Evolutionary conservation across 73 alveolate genomes (phyloP).

Genomic region (Paraurostyla sp.): DNA sequence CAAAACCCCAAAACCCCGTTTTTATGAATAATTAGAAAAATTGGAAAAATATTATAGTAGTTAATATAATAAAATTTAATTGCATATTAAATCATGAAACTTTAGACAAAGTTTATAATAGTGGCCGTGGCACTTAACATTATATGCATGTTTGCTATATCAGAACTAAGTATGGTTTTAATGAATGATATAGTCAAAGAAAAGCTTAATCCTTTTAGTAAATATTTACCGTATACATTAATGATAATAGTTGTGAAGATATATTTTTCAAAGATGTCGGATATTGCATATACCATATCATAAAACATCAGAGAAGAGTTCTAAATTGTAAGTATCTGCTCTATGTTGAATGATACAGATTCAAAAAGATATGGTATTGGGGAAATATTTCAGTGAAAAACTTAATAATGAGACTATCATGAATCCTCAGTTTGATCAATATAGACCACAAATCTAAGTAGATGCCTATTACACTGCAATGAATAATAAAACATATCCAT

Average conservation of each 20-base stretch:
- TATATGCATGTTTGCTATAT: too few relatives aligned
- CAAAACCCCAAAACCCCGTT: too few relatives aligned
- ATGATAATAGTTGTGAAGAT: slow-evolving; percentile 5
- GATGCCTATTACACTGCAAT: background rate
- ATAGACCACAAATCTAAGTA: background rate
- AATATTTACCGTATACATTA: background rate
- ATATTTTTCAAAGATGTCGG: slow-evolving; percentile 20
- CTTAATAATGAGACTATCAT: background rate
- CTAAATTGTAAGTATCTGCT: slow-evolving; percentile 1
- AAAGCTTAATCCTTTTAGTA: slow-evolving; percentile 39
- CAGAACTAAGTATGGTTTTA: too few relatives aligned
- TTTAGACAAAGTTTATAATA: too few relatives aligned
- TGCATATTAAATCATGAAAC: too few relatives aligned
- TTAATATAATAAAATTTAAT: too few relatives aligned
- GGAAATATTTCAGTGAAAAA: background rate
- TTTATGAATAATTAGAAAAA: too few relatives aligned
- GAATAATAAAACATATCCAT: background rate
- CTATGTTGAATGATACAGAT: background rate
- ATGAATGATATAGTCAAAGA: background rate
- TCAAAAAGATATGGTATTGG: background rate
- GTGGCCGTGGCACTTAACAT: too few relatives aligned
- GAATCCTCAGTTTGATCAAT: background rate
- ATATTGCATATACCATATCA: background rate
- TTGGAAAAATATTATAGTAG: too few relatives aligned
- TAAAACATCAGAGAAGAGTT: slow-evolving; percentile 1